These are phyloP conservation scores for Amaranthus tricolor DNA, from an alignment of 179 eudicot genomes.

Conservation along the genomic window DNA sequence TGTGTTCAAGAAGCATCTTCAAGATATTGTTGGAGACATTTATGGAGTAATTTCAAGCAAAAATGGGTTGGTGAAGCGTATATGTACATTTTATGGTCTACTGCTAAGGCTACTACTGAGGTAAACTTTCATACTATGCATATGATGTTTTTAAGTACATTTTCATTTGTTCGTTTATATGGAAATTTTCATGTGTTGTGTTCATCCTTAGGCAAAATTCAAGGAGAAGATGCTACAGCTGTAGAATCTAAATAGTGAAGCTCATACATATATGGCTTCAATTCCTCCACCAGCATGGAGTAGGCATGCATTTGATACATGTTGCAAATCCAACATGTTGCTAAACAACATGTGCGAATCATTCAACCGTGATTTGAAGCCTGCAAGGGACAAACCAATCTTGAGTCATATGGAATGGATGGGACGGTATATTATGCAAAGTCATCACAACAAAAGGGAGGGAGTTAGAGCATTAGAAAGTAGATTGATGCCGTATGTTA, in stretches of 20 bases:
- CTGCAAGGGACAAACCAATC: background rate
- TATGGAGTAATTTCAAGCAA: too few species aligned
- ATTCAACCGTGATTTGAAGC: background rate
- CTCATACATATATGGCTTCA: background rate
- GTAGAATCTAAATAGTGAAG: too few species aligned
- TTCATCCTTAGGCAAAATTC: background rate
- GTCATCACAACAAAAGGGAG: background rate
- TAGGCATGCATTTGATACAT: background rate
- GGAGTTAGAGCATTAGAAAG: background rate
- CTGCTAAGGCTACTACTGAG: too few species aligned
- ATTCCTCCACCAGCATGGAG: background rate
- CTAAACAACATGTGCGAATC: background rate
- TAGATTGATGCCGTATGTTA: slow-evolving; percentile 6
- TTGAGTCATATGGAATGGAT: slow-evolving; percentile 7
- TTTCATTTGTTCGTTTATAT: background rate
- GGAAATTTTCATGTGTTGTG: background rate
- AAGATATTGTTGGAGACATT: too few species aligned
- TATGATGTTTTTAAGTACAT: too few species aligned
- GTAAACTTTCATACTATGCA: background rate
- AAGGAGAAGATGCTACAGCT: background rate
- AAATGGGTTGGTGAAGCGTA: too few species aligned
- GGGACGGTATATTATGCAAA: background rate
- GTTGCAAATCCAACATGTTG: background rate
- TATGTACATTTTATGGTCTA: too few species aligned
- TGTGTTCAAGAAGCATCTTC: too few species aligned